Base-by-base conservation (phyloP, 2,329 filamentous ascomycete genomes). In the Dactylonectria estremocensis region DNA sequence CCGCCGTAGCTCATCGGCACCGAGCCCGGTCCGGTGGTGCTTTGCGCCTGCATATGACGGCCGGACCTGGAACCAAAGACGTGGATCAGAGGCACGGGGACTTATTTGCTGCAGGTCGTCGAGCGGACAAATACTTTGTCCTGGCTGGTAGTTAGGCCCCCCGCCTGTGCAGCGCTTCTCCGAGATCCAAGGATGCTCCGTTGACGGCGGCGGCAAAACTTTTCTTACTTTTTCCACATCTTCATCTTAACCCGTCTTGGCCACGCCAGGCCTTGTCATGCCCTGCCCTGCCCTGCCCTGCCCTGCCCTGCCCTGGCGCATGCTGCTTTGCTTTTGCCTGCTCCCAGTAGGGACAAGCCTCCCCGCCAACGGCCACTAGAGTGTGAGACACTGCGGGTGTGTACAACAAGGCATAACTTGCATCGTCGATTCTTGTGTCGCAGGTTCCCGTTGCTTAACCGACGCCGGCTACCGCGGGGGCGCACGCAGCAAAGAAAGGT, bases 301-400 rank as follows among this genome's bases (percentile, higher is more conserved):
- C 61, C 61, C 61, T 67, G 64, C 65, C 65, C 66, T 68, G 53
- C 62, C 62, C 65, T 43, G 55, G 53, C 53, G 33, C 50, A 70
- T 60, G 65, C 56, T 55, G 55, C 61, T 64, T 60, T 68, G 61
- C 64, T 64, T 60, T 73, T 69, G 62, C 68, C 66, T 65, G 67
- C 53, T 55, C 45, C 31, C 48, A 28, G 57, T 66, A 28, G 61
- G 64, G 57, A 54, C 64, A 61, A 52, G 37, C 64, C 64, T 63
- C 69, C 71, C 50, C 58, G 68, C 63, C 70, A 76, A 76, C 74
- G 74, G 74, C 71, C 72, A 62, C 74, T 76, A 76, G 66, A 68
- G 63, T 60, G 55, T 40, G 63, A 69, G 60, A 63, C 69, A 73
- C 72, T 57, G 63, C 58, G 56, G 65, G 73, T 66, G 74, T 74